Conservation (phyloP, 768 basidiomycete species). For the Asterophora lycoperdoides region DNA sequence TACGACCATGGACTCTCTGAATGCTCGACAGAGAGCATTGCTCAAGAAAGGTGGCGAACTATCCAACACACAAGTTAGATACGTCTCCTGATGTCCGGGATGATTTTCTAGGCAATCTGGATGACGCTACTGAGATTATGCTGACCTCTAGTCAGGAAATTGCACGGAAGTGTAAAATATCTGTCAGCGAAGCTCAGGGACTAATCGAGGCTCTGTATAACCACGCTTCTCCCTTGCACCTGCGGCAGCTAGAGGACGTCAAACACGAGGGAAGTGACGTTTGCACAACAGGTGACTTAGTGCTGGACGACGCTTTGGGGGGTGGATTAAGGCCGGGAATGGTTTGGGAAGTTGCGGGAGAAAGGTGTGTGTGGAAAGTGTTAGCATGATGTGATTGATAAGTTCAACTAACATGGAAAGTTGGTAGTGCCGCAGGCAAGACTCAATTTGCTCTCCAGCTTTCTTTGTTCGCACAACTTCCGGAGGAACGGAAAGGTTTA, state of each 20-base stretch:
- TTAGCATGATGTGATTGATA: background rate
- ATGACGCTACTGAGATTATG: slow-evolving; percentile 45
- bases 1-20: background rate
- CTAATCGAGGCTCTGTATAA: slow-evolving; percentile 50
- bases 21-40: slow-evolving; percentile 5
- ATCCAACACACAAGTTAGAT: background rate
- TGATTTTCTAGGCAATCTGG: slow-evolving; percentile 41
- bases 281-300: slow-evolving; percentile 71
- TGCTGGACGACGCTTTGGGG: slow-evolving; percentile 65
- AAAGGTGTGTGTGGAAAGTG: slow-evolving; percentile 68
- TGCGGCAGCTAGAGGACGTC: slow-evolving; percentile 39
- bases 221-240: slow-evolving; percentile 32
- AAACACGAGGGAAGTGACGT: slow-evolving; percentile 35
- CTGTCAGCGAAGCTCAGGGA: slow-evolving; percentile 43
- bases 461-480: slow-evolving; percentile 73
- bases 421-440: slow-evolving; percentile 84
- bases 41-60: slow-evolving; percentile 28
- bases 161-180: slow-evolving; percentile 50
- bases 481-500: slow-evolving; percentile 50
- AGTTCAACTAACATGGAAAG: background rate
- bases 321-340: slow-evolving; percentile 78
- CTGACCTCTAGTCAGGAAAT: slow-evolving; percentile 46
- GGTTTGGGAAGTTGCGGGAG: slow-evolving; percentile 86
- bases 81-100: background rate
- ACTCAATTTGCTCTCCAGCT: slow-evolving; percentile 88